These are phyloP conservation scores for Amanita exitialis DNA, from an alignment of 768 basidiomycete genomes.

Conservation along the genomic window DNA sequence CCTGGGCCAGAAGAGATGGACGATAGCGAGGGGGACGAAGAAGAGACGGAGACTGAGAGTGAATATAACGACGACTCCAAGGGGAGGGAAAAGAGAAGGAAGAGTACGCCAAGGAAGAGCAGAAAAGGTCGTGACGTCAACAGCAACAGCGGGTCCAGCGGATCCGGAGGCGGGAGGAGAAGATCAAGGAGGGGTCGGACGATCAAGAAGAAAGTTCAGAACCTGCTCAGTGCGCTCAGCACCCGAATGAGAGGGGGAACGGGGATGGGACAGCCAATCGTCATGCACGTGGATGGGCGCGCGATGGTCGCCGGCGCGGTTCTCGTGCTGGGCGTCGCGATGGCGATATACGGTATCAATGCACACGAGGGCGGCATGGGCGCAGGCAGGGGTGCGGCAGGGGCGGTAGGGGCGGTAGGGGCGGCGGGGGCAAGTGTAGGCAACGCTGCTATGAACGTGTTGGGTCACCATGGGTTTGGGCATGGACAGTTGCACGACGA, in stretches of 20 bases:
- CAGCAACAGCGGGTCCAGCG: too few species aligned
- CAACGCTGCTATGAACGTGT: conserved; percentile 10
- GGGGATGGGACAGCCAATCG: not conserved
- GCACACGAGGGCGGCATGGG: conserved; percentile 13
- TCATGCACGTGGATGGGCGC: conserved; percentile 21
- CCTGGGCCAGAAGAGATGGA: conserved; percentile 25
- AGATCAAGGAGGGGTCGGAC: conserved; percentile 11
- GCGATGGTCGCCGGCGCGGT: conserved; percentile 57
- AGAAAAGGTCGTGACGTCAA: not conserved
- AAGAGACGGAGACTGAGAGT: not conserved
- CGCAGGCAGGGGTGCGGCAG: not conserved
- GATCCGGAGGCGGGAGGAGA: not conserved
- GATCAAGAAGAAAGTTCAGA: conserved; percentile 1
- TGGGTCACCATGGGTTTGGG: conserved; percentile 11
- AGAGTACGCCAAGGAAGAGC: conserved; percentile 4
- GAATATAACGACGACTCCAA: not conserved
- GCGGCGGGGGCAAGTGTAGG: conserved; percentile 6
- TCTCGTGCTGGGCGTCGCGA: conserved; percentile 58
- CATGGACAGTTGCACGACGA: conserved; percentile 16
- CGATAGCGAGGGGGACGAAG: conserved; percentile 12
- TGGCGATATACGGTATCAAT: conserved; percentile 46
- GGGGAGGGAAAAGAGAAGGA: conserved; percentile 6
- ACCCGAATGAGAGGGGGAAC: not conserved
- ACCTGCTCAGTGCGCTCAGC: not conserved
- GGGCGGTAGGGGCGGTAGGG: not conserved